Percentiles rank a stretch among this genome's conserved stretches.
Evolutionary conservation across 2,329 filamentous ascomycete genomes (phyloP).

Genomic region (Lasiodiplodia gonubiensis): DNA sequence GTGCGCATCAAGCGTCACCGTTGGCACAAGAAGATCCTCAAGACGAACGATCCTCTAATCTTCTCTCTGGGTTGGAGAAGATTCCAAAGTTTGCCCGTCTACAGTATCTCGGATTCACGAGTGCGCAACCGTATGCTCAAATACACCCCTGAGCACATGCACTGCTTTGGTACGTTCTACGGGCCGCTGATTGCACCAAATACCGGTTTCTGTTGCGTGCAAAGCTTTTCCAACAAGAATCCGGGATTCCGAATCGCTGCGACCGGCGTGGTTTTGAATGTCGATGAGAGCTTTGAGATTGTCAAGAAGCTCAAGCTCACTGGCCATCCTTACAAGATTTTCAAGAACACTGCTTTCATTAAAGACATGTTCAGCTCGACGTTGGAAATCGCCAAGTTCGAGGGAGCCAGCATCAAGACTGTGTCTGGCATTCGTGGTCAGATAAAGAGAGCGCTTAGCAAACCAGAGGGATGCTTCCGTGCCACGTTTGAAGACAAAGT

Average conservation of each 20-base stretch:
- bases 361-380: conserved; percentile 96
- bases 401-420: conserved; percentile 93
- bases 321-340: conserved; percentile 93
- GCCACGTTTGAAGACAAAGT: conserved; percentile 99
- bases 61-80: conserved; percentile 96
- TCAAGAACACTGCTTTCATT: conserved; percentile 98
- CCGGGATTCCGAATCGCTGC: conserved; percentile 94
- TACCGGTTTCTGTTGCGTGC: conserved; percentile 92
- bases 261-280: conserved; percentile 89
- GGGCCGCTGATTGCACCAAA: conserved; percentile 94
- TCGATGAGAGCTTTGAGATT: conserved; percentile 95
- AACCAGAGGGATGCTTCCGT: conserved; percentile 93
- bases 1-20: conserved; percentile 95
- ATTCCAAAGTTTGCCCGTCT: conserved; percentile 91
- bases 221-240: conserved; percentile 82
- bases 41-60: conserved; percentile 96
- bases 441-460: conserved; percentile 92
- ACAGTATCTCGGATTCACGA: conserved; percentile 92
- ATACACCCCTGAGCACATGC: conserved; percentile 99
- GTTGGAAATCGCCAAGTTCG: conserved; percentile 97
- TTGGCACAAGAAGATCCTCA: conserved; percentile 99
- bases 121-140: conserved; percentile 97
- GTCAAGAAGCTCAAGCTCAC: conserved; percentile 99
- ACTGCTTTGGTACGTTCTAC: conserved; percentile 96
- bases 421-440: conserved; percentile 95